Evolutionary conservation across 805 yeast species (phyloP), one percentile per base, ranked within the genome.

Genomic region (Cyberlindnera americana): DNA sequence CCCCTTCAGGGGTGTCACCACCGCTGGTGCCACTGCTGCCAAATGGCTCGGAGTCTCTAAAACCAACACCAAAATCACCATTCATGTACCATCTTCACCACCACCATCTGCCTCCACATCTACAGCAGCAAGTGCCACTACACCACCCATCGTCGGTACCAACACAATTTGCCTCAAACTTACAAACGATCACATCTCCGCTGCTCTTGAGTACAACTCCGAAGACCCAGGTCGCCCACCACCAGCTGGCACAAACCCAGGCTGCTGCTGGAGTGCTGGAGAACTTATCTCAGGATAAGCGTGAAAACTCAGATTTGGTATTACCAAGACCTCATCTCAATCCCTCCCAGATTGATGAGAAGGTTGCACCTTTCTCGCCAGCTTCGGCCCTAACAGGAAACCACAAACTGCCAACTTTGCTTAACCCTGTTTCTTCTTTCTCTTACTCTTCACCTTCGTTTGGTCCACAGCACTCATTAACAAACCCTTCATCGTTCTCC

Each of bases 61-160:
- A 44, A 19, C 37, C 36, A 16, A 34, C 49, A 8, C 52, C 54
- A 22, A 50, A 49, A 19, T 45, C 46, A 3, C 49, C 49, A 26
- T 53, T 25, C 44, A 36, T 40, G 53, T 49, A 14, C 46, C 47
- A 40, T 18, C 42, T 29, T 9, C 57, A 37, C 16, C 59, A 51
- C 21, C 59, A 40, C 19, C 59, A 51, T 23, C 29, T 81, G 11
- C 57, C 56, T 14, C 55, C 46, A 19, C 58, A 50, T 27, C 18
- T 49, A n/a, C 56, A 51, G 22, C 56, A 52, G n/a, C 57, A 54
- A 17, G 59, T 54, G 2, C 59, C 59, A 13, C 23, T 54, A 6
- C 54, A 79, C 57, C 79, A 78, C 53, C 87, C 87, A 6, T 67
- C 77, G 4, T 77, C 83, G 1, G 78, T 84, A 2, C 87, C 87